These are phyloP conservation scores for Penicillium sp. DNA, from an alignment of 2,329 filamentous ascomycete genomes.

Conservation along the genomic window DNA sequence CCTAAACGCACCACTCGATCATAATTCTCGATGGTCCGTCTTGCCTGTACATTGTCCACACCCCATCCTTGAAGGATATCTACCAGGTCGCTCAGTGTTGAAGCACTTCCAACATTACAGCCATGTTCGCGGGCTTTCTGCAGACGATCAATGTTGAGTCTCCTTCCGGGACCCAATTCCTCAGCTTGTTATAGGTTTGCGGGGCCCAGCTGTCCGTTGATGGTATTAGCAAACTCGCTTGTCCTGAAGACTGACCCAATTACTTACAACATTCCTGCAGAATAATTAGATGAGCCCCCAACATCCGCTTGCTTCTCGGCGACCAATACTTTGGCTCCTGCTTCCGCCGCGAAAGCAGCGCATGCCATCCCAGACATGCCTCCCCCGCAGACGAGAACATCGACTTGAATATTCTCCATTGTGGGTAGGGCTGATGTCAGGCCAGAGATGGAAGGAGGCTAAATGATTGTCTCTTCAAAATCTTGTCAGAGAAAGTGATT, in stretches of 20 bases:
- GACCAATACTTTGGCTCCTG: slow-evolving; percentile 25
- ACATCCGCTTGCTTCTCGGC: slow-evolving; percentile 25
- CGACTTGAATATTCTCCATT: slow-evolving; percentile 23
- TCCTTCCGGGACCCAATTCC: slow-evolving; percentile 26
- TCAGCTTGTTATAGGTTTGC: slow-evolving; percentile 19
- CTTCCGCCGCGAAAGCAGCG: slow-evolving; percentile 25
- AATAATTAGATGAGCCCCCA: slow-evolving; percentile 27
- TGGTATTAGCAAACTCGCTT: not conserved
- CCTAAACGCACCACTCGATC: slow-evolving; percentile 13
- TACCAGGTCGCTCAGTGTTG: slow-evolving; percentile 15
- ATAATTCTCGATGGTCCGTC: slow-evolving; percentile 23
- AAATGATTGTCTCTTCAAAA: not conserved
- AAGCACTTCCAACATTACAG: slow-evolving; percentile 25
- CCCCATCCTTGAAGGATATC: slow-evolving; percentile 22
- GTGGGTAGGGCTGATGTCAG: not conserved
- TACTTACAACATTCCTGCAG: slow-evolving; percentile 31
- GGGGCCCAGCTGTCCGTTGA: slow-evolving; percentile 24
- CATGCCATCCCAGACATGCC: slow-evolving; percentile 32
- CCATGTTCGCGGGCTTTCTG: slow-evolving; percentile 25
- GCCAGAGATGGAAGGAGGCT: not conserved
- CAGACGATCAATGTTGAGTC: slow-evolving; percentile 26
- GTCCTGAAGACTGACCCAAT: not conserved
- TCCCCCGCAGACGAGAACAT: slow-evolving; percentile 28
- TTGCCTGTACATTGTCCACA: slow-evolving; percentile 17
- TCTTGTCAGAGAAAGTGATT: not conserved